Evolutionary conservation across 2,329 filamentous ascomycete species (phyloP), one percentile per base, ranked within the genome.

Genomic region (Lasiodiplodia sp.): DNA sequence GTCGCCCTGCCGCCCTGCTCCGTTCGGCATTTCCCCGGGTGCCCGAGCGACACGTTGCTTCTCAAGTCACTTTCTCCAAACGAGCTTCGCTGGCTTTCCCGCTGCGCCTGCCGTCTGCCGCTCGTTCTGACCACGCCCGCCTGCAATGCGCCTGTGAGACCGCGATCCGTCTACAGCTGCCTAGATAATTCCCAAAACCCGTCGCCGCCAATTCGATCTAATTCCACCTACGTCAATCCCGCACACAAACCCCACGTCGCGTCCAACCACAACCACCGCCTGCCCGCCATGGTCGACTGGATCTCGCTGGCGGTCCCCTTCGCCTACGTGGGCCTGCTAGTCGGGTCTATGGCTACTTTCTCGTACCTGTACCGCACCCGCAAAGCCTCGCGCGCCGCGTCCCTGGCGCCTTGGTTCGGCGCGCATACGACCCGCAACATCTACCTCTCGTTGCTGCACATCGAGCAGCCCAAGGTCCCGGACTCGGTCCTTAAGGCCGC

Each of bases 401-500:
- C 92, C 73, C 89, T 99, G 70, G 93, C 92, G 73, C 94, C 95
- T 73, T 99, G 96, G 95, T 99, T 99, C 82, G 90, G 91, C 28
- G 87, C 91, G 65, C 94, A 99, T 79, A 85, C 96, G 64, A 92
- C 96, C 81, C 92, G 95, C 81, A 94, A 99, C 81, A 89, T 99
- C 78, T 99, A 98, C 85, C 88, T 97, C 70, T 94, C 94, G 55
- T 89, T 99, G 51, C 86, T 97, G 64, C 94, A 99, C 82, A 87
- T 96, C 77, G 87, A 90, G 67, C 83, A 86, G 40, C 87, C 88
- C 67, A 83, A 85, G 76, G 86, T 97, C 4, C 95, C 96, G 34
- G 93, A 97, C 71, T 93, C 90, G 71, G 87, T 98, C 21, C 83
- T 98, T 68, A 92, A 95, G 73, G 94, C 96, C 18, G 94, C 96